Evolutionary conservation across 164 flowering plant species (phyloP).

Genomic region (Vitis amurensis): DNA sequence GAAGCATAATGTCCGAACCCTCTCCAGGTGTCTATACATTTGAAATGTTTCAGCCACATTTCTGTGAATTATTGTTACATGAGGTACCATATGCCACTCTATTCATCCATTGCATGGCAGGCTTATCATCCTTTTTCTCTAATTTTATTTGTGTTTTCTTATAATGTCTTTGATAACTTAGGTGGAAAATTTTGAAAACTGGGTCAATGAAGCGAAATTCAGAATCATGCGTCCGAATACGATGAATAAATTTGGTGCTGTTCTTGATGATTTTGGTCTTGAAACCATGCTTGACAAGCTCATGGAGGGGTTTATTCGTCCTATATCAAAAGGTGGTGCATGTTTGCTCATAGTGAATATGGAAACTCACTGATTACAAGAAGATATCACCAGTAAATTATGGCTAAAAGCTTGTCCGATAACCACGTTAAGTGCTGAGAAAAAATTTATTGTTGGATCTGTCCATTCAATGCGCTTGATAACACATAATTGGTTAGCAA

Average conservation of each 20-base stretch:
- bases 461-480: too few species aligned
- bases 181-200: slow-evolving; percentile 86
- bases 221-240: slow-evolving; percentile 94
- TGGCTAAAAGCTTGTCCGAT: too few species aligned
- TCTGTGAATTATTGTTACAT: slow-evolving; percentile 61
- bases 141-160: slow-evolving; percentile 25
- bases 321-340: slow-evolving; percentile 68
- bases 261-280: slow-evolving; percentile 97
- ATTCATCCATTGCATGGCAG: neutral
- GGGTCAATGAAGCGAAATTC: slow-evolving; percentile 75
- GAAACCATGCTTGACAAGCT: slow-evolving; percentile 86
- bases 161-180: slow-evolving; percentile 40
- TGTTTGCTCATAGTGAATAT: neutral
- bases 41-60: slow-evolving; percentile 77
- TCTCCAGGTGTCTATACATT: slow-evolving; percentile 79
- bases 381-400: too few species aligned
- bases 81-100: slow-evolving; percentile 46
- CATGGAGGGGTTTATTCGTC: slow-evolving; percentile 75
- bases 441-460: too few species aligned
- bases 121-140: neutral
- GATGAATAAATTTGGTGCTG: slow-evolving; percentile 91
- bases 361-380: too few species aligned
- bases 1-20: slow-evolving; percentile 75
- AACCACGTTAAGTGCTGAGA: too few species aligned
- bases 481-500: too few species aligned